Evolutionary conservation across 768 basidiomycete genomes (phyloP).

Genomic region (Phaeotremella skinneri): DNA sequence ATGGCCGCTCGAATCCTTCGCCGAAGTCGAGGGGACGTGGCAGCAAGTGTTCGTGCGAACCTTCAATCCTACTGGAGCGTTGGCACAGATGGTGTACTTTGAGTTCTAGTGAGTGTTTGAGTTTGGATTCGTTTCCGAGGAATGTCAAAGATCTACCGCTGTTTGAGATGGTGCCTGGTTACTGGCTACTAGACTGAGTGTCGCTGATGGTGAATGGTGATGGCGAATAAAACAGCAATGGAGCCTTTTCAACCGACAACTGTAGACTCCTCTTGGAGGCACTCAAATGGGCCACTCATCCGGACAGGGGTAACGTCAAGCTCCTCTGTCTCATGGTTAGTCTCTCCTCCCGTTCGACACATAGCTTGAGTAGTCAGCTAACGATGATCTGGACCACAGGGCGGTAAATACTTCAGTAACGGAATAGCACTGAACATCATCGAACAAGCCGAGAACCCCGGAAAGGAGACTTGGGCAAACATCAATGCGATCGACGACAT

Average conservation of each 20-base stretch:
- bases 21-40: slow-evolving; percentile 31
- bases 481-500: slow-evolving; percentile 50
- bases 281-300: slow-evolving; percentile 31
- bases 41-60: slow-evolving; percentile 38
- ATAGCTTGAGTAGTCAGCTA: neutral
- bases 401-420: slow-evolving; percentile 45
- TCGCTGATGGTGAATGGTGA: slow-evolving; percentile 6
- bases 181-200: neutral
- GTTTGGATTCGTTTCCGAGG: neutral
- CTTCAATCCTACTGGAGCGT: slow-evolving; percentile 15
- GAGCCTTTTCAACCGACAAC: slow-evolving; percentile 43
- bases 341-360: neutral
- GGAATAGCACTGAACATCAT: slow-evolving; percentile 47
- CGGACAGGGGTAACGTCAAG: slow-evolving; percentile 27
- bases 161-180: no score
- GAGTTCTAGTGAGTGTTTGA: slow-evolving; percentile 43
- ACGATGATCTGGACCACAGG: slow-evolving; percentile 6
- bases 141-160: no score
- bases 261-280: slow-evolving; percentile 36
- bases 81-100: slow-evolving; percentile 39
- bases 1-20: slow-evolving; percentile 28
- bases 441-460: slow-evolving; percentile 33
- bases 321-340: slow-evolving; percentile 40
- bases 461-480: slow-evolving; percentile 42
- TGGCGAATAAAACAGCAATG: slow-evolving; percentile 44